Evolutionary conservation across 441 rosid genomes (phyloP), one percentile per base, ranked within the genome.

Genomic region (Corymbia citriodora): DNA sequence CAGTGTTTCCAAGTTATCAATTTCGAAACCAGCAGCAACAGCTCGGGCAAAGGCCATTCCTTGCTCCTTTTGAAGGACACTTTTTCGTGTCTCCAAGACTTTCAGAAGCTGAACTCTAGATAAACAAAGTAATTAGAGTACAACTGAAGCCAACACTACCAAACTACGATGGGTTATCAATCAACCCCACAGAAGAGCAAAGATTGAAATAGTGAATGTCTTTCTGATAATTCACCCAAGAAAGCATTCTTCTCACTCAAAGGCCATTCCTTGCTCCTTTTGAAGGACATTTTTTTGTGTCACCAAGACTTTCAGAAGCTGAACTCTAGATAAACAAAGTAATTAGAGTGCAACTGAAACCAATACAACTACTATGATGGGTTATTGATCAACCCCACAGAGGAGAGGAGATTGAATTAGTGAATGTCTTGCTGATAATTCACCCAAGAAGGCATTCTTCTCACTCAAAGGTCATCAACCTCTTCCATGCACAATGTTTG

Each of bases 31-130:
- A 93, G 99, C 99, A 93, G 99, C 99, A 36, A 93, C 97, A 93
- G 99, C 99, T 91, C 99, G 98, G 65, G 99, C 99, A 93, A 98
- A 98, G 90, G 99, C 99, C 99, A 98, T 98, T 65, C 99, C 99
- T 94, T 98, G 99, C 94, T 98, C 99, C 93, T 97, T 97, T 94
- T 95, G 99, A 89, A 98, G 93, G 91, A 94, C 94, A 87, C 91
- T 93, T 94, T 92, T 96, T 88, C 99, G 95, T 61, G 99, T 95
- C 96, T 97, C 99, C 91, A 98, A 92, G 92, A 97, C 99, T 95
- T 95, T 97, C 95, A 96, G 88, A 91, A 97, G 99, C 94, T 98
- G 98, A 91, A 93, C 96, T 94, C 99, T 98, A 92, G 61, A 89
- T 40, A 90, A 49, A 91, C 25, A 88, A 90, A 49, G 15, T 61